Base-by-base conservation (phyloP, 768 basidiomycete genomes). In the Pleurotus cornucopiae region DNA sequence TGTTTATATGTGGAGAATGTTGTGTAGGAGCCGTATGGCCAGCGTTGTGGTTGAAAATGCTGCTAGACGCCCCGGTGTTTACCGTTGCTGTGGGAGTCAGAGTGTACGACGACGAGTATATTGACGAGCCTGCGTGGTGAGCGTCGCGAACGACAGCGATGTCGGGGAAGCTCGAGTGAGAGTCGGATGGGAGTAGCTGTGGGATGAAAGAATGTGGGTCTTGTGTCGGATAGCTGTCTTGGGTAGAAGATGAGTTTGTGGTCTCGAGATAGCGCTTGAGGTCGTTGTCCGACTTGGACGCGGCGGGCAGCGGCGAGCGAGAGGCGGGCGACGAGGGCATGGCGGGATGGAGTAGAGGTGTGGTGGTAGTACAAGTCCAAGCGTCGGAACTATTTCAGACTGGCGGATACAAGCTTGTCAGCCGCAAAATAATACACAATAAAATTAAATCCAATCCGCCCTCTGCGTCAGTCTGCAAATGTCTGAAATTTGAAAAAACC, bases 241-340 rank as follows among this genome's bases (percentile, higher is more conserved):
- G 51, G 20, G 14, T 40, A 18, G 34, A 9, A 21, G 51, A 39
- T 30, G 49, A 16, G 23, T 52, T 52, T 52, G 51, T 52, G 30
- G 51, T 52, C n/a, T 52, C 51, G 18, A 52, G 51, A 23, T 52
- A 52, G 51, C 38, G 51, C 38, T 52, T 52, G 38, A 52, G 34
- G 23, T 52, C 51, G 20, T 16, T 39, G 38, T 52, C 51, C 21
- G 51, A 52, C 13, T 39, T 41, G 9, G 51, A 52, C 13, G 40
- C 11, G 51, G 51, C 37, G 37, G 51, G 51, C n/a, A 52, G 51
- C n/a, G 34, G 6, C 30, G 51, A 21, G 16, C 20, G n/a, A 38
- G 49, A 49, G 49, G 26, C 21, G 14, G 26, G 34, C n/a, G 49
- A 37, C 14, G 34, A 16, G 14, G 14, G 5, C 49, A 49, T 38